phyloP scores from a whole-genome alignment of 2,329 filamentous ascomycete genomes.

The Didymella pomorum region DNA sequence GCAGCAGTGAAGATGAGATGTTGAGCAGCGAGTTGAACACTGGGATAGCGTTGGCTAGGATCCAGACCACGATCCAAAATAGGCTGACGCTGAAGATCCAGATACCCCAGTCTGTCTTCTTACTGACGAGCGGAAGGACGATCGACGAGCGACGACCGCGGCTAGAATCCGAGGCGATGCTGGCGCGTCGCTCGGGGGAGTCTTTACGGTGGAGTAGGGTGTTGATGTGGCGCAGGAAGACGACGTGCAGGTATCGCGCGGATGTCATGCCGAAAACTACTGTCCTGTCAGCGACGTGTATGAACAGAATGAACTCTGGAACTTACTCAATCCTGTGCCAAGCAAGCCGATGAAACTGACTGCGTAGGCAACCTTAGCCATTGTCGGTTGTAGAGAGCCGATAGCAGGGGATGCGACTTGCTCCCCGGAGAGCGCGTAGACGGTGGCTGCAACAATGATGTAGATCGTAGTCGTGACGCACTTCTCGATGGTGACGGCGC shows the following conservation, averaged over 20 bases:
- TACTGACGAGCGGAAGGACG: slow-evolving; percentile 25
- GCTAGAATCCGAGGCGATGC: slow-evolving; percentile 17
- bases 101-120: slow-evolving; percentile 28
- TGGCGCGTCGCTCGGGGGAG: slow-evolving; percentile 7
- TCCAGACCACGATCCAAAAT: slow-evolving; percentile 41
- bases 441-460: slow-evolving; percentile 32
- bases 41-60: slow-evolving; percentile 40
- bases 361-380: slow-evolving; percentile 37
- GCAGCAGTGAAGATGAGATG: slow-evolving; percentile 35
- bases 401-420: slow-evolving; percentile 38
- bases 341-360: slow-evolving; percentile 35
- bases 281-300: no score
- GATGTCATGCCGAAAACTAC: slow-evolving; percentile 34
- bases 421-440: slow-evolving; percentile 38
- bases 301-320: no score
- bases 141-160: slow-evolving; percentile 30
- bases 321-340: slow-evolving; percentile 30
- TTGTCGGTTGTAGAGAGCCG: slow-evolving; percentile 30
- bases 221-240: slow-evolving; percentile 32
- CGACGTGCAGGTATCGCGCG: slow-evolving; percentile 34
- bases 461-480: slow-evolving; percentile 34
- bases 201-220: slow-evolving; percentile 26
- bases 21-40: slow-evolving; percentile 40
- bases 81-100: slow-evolving; percentile 36
- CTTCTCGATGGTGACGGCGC: slow-evolving; percentile 38